phyloP scores from a whole-genome alignment of 2,329 filamentous ascomycete genomes.

The Alternaria sp. region DNA sequence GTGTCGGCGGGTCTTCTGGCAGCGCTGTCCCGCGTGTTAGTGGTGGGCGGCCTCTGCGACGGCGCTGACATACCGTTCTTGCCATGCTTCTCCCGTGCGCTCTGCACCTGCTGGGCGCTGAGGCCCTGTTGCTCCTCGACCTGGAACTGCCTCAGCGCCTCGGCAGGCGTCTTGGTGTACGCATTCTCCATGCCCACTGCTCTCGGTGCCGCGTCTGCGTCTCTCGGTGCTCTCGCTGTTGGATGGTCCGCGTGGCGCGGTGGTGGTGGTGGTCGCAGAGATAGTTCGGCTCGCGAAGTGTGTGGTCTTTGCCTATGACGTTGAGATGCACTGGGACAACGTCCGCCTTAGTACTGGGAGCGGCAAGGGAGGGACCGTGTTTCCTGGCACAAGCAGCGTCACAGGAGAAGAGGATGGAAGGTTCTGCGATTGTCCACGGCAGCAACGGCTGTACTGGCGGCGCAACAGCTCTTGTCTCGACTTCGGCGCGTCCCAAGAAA shows the following conservation, averaged over 20 bases:
- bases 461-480: constrained; percentile 16
- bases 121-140: constrained; percentile 60
- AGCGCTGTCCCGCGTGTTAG: constrained; percentile 59
- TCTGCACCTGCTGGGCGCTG: constrained; percentile 56
- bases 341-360: background rate
- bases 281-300: constrained; percentile 2
- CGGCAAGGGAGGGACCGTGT: constrained; percentile 2
- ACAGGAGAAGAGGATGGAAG: constrained; percentile 10
- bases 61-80: constrained; percentile 56
- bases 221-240: background rate
- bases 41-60: background rate
- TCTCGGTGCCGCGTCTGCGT: constrained; percentile 8
- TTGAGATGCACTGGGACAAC: background rate
- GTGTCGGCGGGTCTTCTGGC: constrained; percentile 91
- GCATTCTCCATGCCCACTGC: constrained; percentile 59
- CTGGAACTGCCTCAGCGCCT: constrained; percentile 60
- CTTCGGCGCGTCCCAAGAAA: constrained; percentile 14
- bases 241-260: background rate
- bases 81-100: constrained; percentile 58
- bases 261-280: constrained; percentile 2
- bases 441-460: constrained; percentile 11
- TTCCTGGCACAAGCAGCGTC: constrained; percentile 1
- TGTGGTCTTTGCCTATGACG: constrained; percentile 6
- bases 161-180: constrained; percentile 56
- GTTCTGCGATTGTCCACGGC: constrained; percentile 9